A percentile compares a stretch with the other conserved stretches of the same genome.
Conservation (phyloP, 495 filamentous ascomycete species). For the Lasiosphaeria ovina region DNA sequence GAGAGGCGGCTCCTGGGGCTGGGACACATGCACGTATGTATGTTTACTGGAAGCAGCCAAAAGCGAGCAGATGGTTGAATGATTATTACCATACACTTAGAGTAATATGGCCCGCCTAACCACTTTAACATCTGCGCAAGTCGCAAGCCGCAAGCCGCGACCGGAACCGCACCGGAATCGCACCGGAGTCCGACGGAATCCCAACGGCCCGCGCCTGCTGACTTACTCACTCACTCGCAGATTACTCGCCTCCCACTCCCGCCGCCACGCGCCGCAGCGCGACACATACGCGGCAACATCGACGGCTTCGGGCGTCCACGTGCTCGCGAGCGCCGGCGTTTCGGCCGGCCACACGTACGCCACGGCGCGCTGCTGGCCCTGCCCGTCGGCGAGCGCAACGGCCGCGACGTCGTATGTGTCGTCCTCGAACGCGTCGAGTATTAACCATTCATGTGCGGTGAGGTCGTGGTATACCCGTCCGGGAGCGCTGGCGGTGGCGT, state of each 20-base stretch:
- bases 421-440: slow-evolving; percentile 16
- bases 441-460: slow-evolving; percentile 4
- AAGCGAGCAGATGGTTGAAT: no score
- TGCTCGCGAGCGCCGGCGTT: slow-evolving; percentile 5
- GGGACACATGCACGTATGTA: no score
- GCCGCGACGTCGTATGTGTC: slow-evolving; percentile 6
- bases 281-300: slow-evolving; percentile 8
- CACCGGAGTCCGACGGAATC: no score
- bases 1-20: no score
- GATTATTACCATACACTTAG: no score
- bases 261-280: slow-evolving; percentile 2
- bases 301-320: slow-evolving; percentile 10
- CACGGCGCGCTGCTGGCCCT: background rate
- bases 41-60: no score
- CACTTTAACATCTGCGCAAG: no score
- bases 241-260: slow-evolving; percentile 10
- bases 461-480: slow-evolving; percentile 13
- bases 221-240: no score
- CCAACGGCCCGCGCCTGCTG: no score
- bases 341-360: slow-evolving; percentile 15
- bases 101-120: no score
- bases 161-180: no score
- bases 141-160: no score
- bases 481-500: slow-evolving; percentile 1
- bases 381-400: slow-evolving; percentile 7